Conservation (phyloP, 495 filamentous ascomycete genomes). For the Penicillium malachiteum region DNA sequence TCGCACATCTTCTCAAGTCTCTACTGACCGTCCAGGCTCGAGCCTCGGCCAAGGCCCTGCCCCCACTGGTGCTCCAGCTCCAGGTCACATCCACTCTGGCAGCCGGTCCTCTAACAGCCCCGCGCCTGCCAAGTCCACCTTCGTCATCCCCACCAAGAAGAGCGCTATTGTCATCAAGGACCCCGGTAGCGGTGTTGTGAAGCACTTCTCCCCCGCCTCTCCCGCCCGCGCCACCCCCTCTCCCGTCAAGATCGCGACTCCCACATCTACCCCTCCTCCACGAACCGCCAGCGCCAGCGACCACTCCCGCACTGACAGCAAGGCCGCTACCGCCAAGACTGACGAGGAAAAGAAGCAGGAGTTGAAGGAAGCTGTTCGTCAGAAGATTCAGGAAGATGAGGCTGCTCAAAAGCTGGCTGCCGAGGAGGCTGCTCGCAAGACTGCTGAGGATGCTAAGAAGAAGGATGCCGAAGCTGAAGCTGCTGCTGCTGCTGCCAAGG, state of each 20-base stretch:
- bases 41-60: slow-evolving; percentile 70
- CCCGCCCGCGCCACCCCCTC: slow-evolving; percentile 55
- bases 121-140: slow-evolving; percentile 45
- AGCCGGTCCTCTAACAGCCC: slow-evolving; percentile 56
- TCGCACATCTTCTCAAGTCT: slow-evolving; percentile 78
- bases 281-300: slow-evolving; percentile 53
- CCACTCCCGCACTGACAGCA: slow-evolving; percentile 59
- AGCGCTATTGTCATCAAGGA: slow-evolving; percentile 78
- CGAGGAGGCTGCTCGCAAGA: slow-evolving; percentile 49
- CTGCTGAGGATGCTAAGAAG: slow-evolving; percentile 46
- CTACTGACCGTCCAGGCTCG: slow-evolving; percentile 72
- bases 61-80: slow-evolving; percentile 55
- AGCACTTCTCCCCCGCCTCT: slow-evolving; percentile 56
- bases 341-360: slow-evolving; percentile 70
- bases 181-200: slow-evolving; percentile 64
- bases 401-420: slow-evolving; percentile 52
- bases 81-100: slow-evolving; percentile 59
- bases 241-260: slow-evolving; percentile 62
- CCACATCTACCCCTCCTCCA: slow-evolving; percentile 62
- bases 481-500: slow-evolving; percentile 32
- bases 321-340: slow-evolving; percentile 51
- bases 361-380: slow-evolving; percentile 64
- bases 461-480: slow-evolving; percentile 40
- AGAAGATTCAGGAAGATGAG: slow-evolving; percentile 57
- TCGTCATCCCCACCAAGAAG: slow-evolving; percentile 61